Evolutionary conservation across 805 yeast species (phyloP).

Genomic region (Debaryomyces hansenii): DNA sequence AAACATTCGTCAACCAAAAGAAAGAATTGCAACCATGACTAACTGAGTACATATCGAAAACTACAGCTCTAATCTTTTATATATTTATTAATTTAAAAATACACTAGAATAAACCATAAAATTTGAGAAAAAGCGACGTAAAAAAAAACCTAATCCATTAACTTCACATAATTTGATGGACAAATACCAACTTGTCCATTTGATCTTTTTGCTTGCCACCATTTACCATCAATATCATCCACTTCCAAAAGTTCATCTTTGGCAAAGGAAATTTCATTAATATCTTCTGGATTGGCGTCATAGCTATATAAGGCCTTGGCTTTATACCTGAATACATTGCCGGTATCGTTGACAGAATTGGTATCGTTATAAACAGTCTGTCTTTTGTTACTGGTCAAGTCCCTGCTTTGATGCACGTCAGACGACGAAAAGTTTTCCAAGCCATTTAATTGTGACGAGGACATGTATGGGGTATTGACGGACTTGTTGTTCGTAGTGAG

Average conservation of each 20-base stretch:
- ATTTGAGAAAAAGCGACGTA: neutral
- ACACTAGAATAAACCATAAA: no score
- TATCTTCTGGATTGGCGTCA: slow-evolving; percentile 88
- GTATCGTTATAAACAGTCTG: slow-evolving; percentile 19
- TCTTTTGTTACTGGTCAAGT: slow-evolving; percentile 27
- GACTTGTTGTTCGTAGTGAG: slow-evolving; percentile 29
- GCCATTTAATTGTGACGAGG: slow-evolving; percentile 60
- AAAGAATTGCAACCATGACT: no score
- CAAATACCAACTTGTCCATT: slow-evolving; percentile 95
- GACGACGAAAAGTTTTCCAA: slow-evolving; percentile 53
- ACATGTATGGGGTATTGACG: slow-evolving; percentile 38
- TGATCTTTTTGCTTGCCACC: slow-evolving; percentile 96
- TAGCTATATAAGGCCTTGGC: slow-evolving; percentile 88
- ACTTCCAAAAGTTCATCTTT: slow-evolving; percentile 92
- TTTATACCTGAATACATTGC: slow-evolving; percentile 65
- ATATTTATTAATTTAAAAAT: no score
- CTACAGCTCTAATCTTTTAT: no score
- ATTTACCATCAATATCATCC: slow-evolving; percentile 89
- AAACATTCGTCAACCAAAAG: no score
- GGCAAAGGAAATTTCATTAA: slow-evolving; percentile 84
- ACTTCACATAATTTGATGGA: slow-evolving; percentile 90
- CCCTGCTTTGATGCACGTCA: slow-evolving; percentile 31
- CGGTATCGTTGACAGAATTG: slow-evolving; percentile 18
- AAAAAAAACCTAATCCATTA: slow-evolving; percentile 42
- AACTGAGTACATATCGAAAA: no score